Evolutionary conservation across 345 rosid genomes (phyloP), one percentile per base, ranked within the genome.

Genomic region (Hirschfeldia incana): DNA sequence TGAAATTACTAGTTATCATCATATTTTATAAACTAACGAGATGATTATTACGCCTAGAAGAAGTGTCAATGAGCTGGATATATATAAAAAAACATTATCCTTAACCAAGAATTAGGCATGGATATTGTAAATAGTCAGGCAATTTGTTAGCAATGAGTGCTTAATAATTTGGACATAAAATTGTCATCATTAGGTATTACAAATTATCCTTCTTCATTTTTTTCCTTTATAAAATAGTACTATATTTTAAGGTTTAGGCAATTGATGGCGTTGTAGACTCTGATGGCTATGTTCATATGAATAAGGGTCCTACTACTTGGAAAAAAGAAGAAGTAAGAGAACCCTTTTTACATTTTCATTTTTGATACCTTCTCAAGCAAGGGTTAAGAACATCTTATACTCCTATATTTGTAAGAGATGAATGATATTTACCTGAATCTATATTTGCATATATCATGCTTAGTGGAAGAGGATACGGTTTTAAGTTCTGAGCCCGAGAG

Each of bases 101-200:
- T 21, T 21, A 21, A 68, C 78, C 75, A 73, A 68, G 53, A 67
- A 62, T 79, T 79, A 61, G 82, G 75, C 65, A 34, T 74, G 61
- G 46, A 79, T 79, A 79, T 61, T 73, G 82, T 67, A 67, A 79
- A 34, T 61, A 73, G 28, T 73, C n/a, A 65, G 63, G 42, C 68
- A 67, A 13, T 28, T 72, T 60, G 65, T 28, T 67, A 79, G 82
- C 70, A 74, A 74, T 79, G 78, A 79, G 78, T 74, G 82, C 70
- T 74, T 73, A 74, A 79, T 79, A 74, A 79, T 79, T 67, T 79
- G 74, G 3, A 59, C 72, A 36, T 6, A 73, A 59, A 10, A 10
- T 5, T 67, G 78, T 62, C 78, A 79, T 79, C 74, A 79, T 79
- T 67, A 79, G 74, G 49, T 67, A n/a, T 73, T 51, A 15, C 82